These are phyloP conservation scores for Aureobasidium sp. DNA, from an alignment of 2,329 filamentous ascomycete genomes.

Conservation along the genomic window DNA sequence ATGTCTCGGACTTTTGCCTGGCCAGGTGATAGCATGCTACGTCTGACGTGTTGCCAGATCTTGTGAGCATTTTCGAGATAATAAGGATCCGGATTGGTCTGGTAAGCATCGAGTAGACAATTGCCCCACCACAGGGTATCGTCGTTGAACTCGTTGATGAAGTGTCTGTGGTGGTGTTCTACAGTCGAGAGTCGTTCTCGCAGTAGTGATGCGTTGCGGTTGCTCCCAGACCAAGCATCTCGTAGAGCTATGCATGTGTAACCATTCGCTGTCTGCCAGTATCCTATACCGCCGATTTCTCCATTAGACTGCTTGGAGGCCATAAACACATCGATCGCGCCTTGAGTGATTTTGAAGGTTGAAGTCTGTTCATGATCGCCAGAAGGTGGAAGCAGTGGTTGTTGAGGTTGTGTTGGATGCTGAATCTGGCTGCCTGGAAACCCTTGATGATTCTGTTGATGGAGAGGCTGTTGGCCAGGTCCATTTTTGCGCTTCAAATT, in stretches of 20 bases:
- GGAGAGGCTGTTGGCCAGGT: conserved; percentile 8
- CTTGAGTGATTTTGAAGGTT: conserved; percentile 19
- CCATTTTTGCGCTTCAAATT: neutral
- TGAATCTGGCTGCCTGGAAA: conserved; percentile 9
- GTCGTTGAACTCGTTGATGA: conserved; percentile 27
- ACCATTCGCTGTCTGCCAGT: conserved; percentile 28
- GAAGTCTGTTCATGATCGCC: neutral
- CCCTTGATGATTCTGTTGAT: neutral
- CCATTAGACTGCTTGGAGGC: conserved; percentile 21
- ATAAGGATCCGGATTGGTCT: conserved; percentile 21
- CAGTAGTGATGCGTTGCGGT: conserved; percentile 21
- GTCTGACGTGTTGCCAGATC: conserved; percentile 21
- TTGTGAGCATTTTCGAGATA: conserved; percentile 22
- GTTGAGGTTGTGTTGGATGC: conserved; percentile 4
- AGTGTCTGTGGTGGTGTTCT: conserved; percentile 19
- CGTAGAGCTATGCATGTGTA: conserved; percentile 26
- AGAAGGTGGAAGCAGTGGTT: neutral
- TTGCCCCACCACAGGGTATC: conserved; percentile 27
- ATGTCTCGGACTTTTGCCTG: conserved; percentile 19
- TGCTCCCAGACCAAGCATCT: conserved; percentile 22
- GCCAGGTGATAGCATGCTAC: conserved; percentile 20
- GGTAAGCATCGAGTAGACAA: conserved; percentile 23
- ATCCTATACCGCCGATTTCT: conserved; percentile 25
- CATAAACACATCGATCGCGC: conserved; percentile 23
- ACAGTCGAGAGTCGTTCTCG: conserved; percentile 19